Evolutionary conservation across 2,329 filamentous ascomycete genomes (phyloP), one percentile per base, ranked within the genome.

Genomic region (Arachnomyces sp.): DNA sequence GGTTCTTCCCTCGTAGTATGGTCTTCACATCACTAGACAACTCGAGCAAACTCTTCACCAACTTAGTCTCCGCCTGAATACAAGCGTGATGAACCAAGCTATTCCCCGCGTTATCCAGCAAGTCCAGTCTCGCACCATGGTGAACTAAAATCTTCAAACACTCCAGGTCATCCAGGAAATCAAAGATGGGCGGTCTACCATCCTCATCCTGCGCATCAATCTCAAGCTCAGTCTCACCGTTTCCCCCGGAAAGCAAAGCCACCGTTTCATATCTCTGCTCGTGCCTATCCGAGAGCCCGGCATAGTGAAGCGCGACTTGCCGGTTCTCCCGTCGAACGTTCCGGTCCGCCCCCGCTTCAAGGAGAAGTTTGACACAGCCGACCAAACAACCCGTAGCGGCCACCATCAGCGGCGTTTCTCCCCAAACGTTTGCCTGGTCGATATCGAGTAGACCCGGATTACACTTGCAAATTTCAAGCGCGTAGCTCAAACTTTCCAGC

Each of bases 261-360:
- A 42, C 41, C 5, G 42, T 48, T 18, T 40, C 34, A 16, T 35
- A 31, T 21, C 42, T 46, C 13, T 18, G 32, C 16, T 41, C 15
- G 28, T 41, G 35, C 31, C 25, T 38, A 15, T 42, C 35, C 21
- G 46, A 44, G 34, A 48, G 29, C 3, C 44, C 46, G 4, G 35
- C 38, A 36, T 38, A 48, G 32, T 47, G 46, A 12, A 48, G 41
- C n/a, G 46, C 40, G 9, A 44, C 41, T 18, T 48, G 46, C 28
- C 21, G 7, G 29, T 48, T 45, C 30, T 44, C 44, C 29, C 44
- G 44, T 15, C 42, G 38, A 17, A 44, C 34, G 34, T 40, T 44
- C 15, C 34, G 40, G 31, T 47, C 36, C 7, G 44, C 46, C 4
- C 46, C 46, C 3, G 46, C 44, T 12, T 44, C 42, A 17, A 48